Evolutionary conservation across 179 eudicot species (phyloP).

Genomic region (Amaranthus tricolor): DNA sequence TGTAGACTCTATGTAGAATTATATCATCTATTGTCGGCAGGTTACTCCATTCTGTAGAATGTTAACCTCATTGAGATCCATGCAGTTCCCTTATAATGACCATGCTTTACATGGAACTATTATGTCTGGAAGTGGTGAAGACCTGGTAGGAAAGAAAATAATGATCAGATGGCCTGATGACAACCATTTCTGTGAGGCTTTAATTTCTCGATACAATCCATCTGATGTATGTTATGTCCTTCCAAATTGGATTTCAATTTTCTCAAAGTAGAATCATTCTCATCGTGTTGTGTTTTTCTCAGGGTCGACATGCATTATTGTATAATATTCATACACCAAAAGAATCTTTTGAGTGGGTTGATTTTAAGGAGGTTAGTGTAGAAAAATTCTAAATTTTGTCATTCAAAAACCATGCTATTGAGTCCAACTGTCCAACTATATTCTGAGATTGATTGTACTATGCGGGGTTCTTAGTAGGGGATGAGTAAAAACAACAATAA

Average conservation of each 20-base stretch:
- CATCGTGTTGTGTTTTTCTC: slow-evolving; percentile 23
- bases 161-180: slow-evolving; percentile 57
- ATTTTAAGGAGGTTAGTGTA: slow-evolving; percentile 55
- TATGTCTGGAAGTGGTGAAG: slow-evolving; percentile 33
- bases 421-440: too few relatives aligned
- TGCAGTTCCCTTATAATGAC: slow-evolving; percentile 40
- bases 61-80: slow-evolving; percentile 18
- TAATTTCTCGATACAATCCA: slow-evolving; percentile 37
- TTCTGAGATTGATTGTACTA: too few relatives aligned
- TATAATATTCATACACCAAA: slow-evolving; percentile 42
- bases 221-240: slow-evolving; percentile 36
- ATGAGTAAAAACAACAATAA: too few relatives aligned
- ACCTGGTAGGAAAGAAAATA: slow-evolving; percentile 44
- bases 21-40: slow-evolving; percentile 17
- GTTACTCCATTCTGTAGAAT: background rate
- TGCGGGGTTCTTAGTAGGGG: too few relatives aligned
- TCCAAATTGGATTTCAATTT: slow-evolving; percentile 11
- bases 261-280: slow-evolving; percentile 15
- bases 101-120: slow-evolving; percentile 31
- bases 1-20: slow-evolving; percentile 3
- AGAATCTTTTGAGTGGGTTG: slow-evolving; percentile 76
- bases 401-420: too few relatives aligned
- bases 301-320: slow-evolving; percentile 44
- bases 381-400: background rate
- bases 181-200: slow-evolving; percentile 47